phyloP scores from a whole-genome alignment of 2,329 filamentous ascomycete species.

The Diplodia corticola region DNA sequence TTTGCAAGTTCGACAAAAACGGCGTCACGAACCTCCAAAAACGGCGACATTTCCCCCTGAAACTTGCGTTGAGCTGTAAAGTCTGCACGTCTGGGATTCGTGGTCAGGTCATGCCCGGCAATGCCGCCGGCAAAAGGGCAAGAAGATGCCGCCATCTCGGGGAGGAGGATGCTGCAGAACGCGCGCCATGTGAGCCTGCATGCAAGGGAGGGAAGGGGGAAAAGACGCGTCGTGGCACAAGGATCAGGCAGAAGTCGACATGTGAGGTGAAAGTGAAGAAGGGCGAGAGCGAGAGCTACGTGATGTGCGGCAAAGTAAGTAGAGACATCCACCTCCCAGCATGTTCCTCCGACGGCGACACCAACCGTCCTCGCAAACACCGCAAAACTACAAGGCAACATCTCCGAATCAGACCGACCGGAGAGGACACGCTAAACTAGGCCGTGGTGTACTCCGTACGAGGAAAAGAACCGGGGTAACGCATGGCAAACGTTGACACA shows the following conservation, averaged over 20 bases:
- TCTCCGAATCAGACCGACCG: not conserved
- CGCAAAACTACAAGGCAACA: not conserved
- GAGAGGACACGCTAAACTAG: not conserved
- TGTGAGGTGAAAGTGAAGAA: not conserved
- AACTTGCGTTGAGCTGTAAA: no score
- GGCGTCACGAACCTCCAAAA: no score
- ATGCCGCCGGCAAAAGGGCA: no score
- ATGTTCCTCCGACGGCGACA: not conserved
- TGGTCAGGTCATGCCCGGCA: no score
- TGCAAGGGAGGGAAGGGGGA: not conserved
- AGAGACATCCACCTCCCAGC: not conserved
- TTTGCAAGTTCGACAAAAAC: no score
- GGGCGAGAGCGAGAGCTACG: no score
- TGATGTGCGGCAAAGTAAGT: not conserved
- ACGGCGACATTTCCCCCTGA: no score
- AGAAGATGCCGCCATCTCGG: no score
- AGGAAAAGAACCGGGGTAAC: not conserved
- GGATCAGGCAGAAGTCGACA: not conserved
- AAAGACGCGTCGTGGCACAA: not conserved
- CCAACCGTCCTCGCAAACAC: not conserved
- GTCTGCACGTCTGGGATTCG: no score
- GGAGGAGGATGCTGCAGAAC: no score
- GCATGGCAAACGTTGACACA: not conserved
- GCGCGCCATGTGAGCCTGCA: not conserved
- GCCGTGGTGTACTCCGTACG: not conserved